Evolutionary conservation across 1,284 basidiomycete species (phyloP).

Genomic region (Trichosporon ovoides): DNA sequence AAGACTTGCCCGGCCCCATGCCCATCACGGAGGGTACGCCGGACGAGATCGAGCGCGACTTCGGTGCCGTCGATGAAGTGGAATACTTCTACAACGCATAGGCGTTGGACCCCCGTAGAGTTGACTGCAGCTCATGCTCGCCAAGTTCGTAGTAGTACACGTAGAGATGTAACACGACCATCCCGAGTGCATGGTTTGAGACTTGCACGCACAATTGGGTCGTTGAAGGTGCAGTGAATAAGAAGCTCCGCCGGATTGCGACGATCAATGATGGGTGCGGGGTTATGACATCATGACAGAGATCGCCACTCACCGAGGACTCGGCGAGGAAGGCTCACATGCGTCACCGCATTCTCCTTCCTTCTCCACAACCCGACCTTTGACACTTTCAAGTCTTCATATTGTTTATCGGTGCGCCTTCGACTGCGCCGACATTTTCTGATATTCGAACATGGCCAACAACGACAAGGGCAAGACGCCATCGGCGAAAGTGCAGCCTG

Average conservation of each 20-base stretch:
- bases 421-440: background rate
- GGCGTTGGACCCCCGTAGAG: no score
- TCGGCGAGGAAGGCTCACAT: background rate
- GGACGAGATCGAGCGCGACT: slow-evolving; percentile 43
- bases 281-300: background rate
- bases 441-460: background rate
- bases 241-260: no score
- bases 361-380: background rate
- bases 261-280: no score
- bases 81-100: slow-evolving; percentile 36
- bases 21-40: slow-evolving; percentile 52
- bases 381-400: background rate
- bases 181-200: no score
- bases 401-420: background rate
- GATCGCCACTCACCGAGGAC: background rate
- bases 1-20: slow-evolving; percentile 64
- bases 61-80: slow-evolving; percentile 48
- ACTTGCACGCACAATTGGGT: no score
- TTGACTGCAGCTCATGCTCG: no score
- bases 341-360: background rate
- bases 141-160: no score
- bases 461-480: background rate
- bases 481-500: background rate
- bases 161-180: no score
- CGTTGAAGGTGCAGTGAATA: no score